A percentile compares a stretch with the other conserved stretches of the same genome.
These are phyloP conservation scores for Xanthoconium separans DNA, from an alignment of 1,284 basidiomycete species.

Conservation along the genomic window DNA sequence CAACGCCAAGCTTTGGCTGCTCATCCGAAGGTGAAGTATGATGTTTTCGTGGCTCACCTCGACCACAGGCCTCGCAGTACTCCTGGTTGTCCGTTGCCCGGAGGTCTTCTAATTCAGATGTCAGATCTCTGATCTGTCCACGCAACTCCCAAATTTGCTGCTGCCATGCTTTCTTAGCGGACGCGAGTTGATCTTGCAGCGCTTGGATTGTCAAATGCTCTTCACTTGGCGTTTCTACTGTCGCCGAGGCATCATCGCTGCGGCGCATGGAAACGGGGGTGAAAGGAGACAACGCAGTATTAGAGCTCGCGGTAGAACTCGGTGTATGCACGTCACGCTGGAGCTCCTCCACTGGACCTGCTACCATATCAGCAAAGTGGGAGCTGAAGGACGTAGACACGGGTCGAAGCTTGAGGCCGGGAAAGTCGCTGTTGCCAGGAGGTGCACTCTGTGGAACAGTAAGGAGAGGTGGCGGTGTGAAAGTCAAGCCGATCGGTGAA, in stretches of 20 bases:
- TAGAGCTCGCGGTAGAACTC: constrained; percentile 44
- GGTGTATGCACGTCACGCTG: constrained; percentile 50
- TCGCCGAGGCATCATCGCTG: constrained; percentile 34
- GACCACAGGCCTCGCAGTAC: constrained; percentile 62
- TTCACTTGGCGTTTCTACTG: constrained; percentile 39
- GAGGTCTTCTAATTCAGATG: constrained; percentile 60
- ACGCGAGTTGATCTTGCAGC: constrained; percentile 61
- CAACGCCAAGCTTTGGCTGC: constrained; percentile 41
- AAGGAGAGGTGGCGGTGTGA: constrained; percentile 4
- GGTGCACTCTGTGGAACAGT: constrained; percentile 59
- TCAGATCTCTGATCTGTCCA: constrained; percentile 68
- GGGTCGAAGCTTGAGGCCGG: constrained; percentile 67
- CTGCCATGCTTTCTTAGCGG: constrained; percentile 63
- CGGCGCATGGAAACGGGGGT: constrained; percentile 44
- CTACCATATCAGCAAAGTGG: constrained; percentile 65
- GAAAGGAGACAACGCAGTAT: constrained; percentile 48
- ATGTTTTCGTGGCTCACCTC: constrained; percentile 37
- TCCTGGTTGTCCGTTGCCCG: constrained; percentile 40
- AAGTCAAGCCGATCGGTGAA: constrained; percentile 8
- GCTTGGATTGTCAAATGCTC: constrained; percentile 48
- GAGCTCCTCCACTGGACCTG: constrained; percentile 35
- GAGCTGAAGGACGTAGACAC: constrained; percentile 74
- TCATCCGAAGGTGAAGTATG: constrained; percentile 9
- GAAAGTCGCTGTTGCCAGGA: constrained; percentile 58
- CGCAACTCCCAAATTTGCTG: constrained; percentile 73